Base-by-base conservation (phyloP, 2,329 filamentous ascomycete genomes). In the Coniella lustricola region DNA sequence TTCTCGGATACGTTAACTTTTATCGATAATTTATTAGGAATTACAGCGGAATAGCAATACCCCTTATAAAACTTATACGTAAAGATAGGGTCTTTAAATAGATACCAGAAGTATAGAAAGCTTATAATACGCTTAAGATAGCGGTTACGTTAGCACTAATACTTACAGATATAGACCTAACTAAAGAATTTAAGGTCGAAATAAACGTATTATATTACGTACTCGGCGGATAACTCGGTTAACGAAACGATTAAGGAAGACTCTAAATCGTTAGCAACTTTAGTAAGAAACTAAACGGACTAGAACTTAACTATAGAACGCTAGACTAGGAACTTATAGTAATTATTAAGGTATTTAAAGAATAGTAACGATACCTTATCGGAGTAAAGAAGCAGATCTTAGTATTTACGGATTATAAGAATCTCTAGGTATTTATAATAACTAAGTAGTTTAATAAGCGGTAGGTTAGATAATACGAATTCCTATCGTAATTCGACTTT, bases 1-100 rank as follows among this genome's bases (percentile, higher is more conserved):
- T 34, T 46, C 16, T 64, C 14, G 53, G 57, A 1, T 66, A 65
- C 49, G 46, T 53, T 7, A 67, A 66, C 48, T 66, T 64, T 37
- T 66, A 66, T 42, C 8, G 49, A 36, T 33, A 51, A 13, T 67
- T 65, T 50, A 62, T 66, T 10, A 42, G 51, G 12, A 35, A 40
- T 4, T 67, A 59, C 40, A 57, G 51, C 3, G 16, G 37, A 7
- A 52, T 62, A 3, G 51, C 43, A 2, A 33, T 17, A 16, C 58
- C 50, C 2, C 37, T 66, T 9, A 60, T 48, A 0, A 42, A 59
- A 13, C 32, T 60, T 1, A 56, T 51, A 0, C 58, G 55, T 32
- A 59, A 56, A 29, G 36, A 44, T 1, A 18, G 3, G 3, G 14
- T 21, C 18, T 57, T 58, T 31, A 1, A 29, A 36, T 55, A 44